Evolutionary conservation across 176 grass and related monocot genomes (phyloP).

Genomic region (Coix lacrymajobi): DNA sequence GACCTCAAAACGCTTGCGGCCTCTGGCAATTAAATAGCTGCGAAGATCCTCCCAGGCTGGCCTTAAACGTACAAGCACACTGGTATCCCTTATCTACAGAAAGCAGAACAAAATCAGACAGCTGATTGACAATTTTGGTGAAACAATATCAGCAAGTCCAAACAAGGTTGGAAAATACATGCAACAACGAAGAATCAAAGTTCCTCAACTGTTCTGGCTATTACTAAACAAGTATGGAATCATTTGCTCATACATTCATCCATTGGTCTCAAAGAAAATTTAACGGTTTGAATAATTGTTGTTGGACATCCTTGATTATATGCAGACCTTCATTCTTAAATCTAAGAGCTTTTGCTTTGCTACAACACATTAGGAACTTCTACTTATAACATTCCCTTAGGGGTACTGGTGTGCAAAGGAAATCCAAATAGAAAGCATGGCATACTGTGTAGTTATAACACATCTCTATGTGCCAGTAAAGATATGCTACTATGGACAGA

Average conservation of each 20-base stretch:
- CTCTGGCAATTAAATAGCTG: slow-evolving; percentile 91
- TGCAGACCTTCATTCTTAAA: neutral
- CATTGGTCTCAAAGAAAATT: neutral
- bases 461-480: slow-evolving; percentile 9
- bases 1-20: slow-evolving; percentile 97
- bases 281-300: neutral
- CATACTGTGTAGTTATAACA: neutral
- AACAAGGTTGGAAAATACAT: neutral
- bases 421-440: slow-evolving; percentile 1
- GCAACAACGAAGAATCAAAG: neutral
- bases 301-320: neutral
- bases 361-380: neutral
- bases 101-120: slow-evolving; percentile 1
- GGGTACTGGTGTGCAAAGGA: neutral
- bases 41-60: slow-evolving; percentile 96
- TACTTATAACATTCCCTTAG: neutral
- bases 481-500: neutral
- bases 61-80: slow-evolving; percentile 87
- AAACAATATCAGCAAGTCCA: slow-evolving; percentile 1
- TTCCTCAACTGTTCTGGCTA: neutral
- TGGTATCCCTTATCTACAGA: slow-evolving; percentile 94
- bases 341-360: neutral
- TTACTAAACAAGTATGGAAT: neutral
- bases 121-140: neutral
- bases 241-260: neutral